Evolutionary conservation across 371 early-diverging fungal genomes (phyloP), one percentile per base, ranked within the genome.

Genomic region (Mucor irregularis): DNA sequence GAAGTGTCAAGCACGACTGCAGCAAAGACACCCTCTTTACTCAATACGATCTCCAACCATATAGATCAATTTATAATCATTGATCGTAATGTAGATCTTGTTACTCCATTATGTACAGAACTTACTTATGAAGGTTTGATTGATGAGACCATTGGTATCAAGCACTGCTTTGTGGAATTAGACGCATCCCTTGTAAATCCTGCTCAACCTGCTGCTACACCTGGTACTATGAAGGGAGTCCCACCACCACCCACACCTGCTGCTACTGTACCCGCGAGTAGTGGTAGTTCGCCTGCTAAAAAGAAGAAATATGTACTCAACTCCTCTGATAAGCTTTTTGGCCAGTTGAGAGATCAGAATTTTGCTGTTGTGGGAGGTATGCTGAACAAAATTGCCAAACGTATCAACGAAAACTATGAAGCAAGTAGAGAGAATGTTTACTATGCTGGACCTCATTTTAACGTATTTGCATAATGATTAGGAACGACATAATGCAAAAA

Each of bases 91-190:
- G 90, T 90, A 4, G 98, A 98, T 69, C 64, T 95, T 37, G 77
- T 93, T 16, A 95, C 95, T 2, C 96, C 96, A 4, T 69, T 98
- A 38, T 88, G 94, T 63, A 96, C 95, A 0, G 93, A 94, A 65
- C 70, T 96, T 49, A 96, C 98, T 0, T 98, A 97, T 70, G 92
- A 95, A 70, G 96, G 96, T 2, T 74, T 96, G 21, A 83, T 98
- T 52, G 95, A 96, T 66, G 91, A 91, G 61, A 81, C 81, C 5
- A 86, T 85, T 53, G 84, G 84, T 2, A 88, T 92, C 46, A 73
- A 73, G 45, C 76, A 85, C 51, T 78, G 86, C 76, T 79, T 84
- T 54, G 84, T 88, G n/a, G 83, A 85, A 49, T 68, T 87, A 22
- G 86, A 85, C 64, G 72, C 80, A 30, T 31, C 65, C 1, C 54